These are phyloP conservation scores for Hippophae tibetana DNA, from an alignment of 306 rosid genomes.

Conservation along the genomic window DNA sequence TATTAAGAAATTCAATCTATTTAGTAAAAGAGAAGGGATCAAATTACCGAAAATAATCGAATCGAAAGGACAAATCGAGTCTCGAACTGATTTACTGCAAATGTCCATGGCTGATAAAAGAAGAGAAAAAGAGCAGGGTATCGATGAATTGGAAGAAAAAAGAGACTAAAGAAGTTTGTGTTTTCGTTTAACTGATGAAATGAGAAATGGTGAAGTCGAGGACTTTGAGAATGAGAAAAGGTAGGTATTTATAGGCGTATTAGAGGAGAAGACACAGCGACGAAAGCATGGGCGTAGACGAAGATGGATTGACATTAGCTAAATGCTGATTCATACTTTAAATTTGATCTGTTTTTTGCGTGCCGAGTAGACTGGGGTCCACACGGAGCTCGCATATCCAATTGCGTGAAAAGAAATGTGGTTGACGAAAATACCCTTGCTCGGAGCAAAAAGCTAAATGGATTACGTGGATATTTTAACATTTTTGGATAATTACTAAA, in stretches of 20 bases:
- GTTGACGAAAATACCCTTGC: background rate
- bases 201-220: background rate
- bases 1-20: background rate
- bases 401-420: background rate
- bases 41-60: constrained; percentile 46
- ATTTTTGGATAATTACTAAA: too few relatives aligned
- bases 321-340: constrained; percentile 3
- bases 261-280: too few relatives aligned
- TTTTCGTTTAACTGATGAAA: background rate
- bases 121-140: background rate
- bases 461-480: too few relatives aligned
- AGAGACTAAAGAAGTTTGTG: background rate
- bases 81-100: constrained; percentile 3
- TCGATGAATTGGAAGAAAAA: background rate
- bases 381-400: background rate
- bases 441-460: background rate
- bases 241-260: constrained; percentile 11
- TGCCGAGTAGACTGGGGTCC: background rate
- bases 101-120: constrained; percentile 27
- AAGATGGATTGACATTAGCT: background rate
- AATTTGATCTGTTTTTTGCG: background rate
- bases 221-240: background rate
- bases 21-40: background rate
- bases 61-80: constrained; percentile 29
- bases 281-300: background rate